Evolutionary conservation across 441 rosid genomes (phyloP).

Genomic region (Melastoma candidum): DNA sequence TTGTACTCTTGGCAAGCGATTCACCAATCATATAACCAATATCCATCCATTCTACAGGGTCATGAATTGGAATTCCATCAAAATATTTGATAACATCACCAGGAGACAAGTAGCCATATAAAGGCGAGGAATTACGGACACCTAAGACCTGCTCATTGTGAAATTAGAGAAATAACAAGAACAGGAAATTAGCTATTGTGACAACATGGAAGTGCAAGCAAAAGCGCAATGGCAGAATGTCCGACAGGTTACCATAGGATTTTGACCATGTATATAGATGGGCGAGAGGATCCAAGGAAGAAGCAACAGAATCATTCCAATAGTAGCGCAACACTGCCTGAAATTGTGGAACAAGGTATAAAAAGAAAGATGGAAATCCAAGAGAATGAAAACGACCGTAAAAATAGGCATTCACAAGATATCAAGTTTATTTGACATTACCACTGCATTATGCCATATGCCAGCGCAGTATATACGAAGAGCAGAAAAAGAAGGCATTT

Average conservation of each 20-base stretch:
- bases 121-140: constrained; percentile 51
- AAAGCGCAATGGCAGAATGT: not conserved
- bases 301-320: constrained; percentile 42
- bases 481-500: constrained; percentile 37
- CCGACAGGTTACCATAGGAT: constrained; percentile 33
- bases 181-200: not conserved
- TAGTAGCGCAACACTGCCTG: constrained; percentile 52
- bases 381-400: too few relatives aligned
- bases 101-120: constrained; percentile 63
- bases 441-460: constrained; percentile 93
- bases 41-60: constrained; percentile 54
- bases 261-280: constrained; percentile 48
- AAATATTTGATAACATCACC: constrained; percentile 62
- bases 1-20: constrained; percentile 25
- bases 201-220: constrained; percentile 1
- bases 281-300: constrained; percentile 56
- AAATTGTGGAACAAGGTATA: constrained; percentile 3
- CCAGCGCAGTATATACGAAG: constrained; percentile 89
- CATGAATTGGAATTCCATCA: constrained; percentile 47
- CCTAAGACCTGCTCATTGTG: constrained; percentile 47
- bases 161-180: constrained; percentile 2
- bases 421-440: constrained; percentile 17
- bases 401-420: not conserved
- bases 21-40: constrained; percentile 32
- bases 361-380: not conserved